Conservation (phyloP, 148 eudicot genomes). For the Rheum nobile region DNA sequence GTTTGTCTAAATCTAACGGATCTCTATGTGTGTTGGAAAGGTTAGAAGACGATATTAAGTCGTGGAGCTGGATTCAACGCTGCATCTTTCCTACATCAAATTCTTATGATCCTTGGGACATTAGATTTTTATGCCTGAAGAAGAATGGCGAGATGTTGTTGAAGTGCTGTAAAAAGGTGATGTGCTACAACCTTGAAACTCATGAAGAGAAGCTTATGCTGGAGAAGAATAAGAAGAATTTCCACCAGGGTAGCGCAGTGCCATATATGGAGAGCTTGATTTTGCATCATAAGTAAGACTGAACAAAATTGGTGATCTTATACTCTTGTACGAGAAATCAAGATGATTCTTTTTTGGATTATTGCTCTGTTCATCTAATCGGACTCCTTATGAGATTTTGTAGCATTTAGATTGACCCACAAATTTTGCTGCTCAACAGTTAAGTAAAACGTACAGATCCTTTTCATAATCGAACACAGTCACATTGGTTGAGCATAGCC, state of each 20-base stretch:
- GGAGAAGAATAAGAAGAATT: background rate
- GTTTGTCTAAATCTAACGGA: background rate
- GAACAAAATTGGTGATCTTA: too few species aligned
- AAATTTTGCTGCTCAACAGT: too few species aligned
- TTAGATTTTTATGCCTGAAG: background rate
- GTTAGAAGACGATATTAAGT: background rate
- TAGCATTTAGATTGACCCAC: too few species aligned
- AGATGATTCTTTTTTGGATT: too few species aligned
- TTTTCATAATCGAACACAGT: too few species aligned
- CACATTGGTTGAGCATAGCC: too few species aligned
- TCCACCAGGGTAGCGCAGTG: too few species aligned
- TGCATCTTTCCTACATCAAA: background rate
- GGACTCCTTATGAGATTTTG: too few species aligned
- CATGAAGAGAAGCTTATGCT: background rate
- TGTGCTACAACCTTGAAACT: background rate
- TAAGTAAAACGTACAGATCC: too few species aligned
- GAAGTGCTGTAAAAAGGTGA: background rate
- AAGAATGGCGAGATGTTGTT: background rate
- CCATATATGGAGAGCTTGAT: background rate
- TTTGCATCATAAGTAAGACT: background rate
- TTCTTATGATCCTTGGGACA: background rate
- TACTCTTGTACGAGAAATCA: too few species aligned
- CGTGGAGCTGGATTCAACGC: background rate
- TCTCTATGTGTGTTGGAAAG: background rate
- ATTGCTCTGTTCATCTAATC: too few species aligned